Evolutionary conservation across 495 filamentous ascomycete species (phyloP).

Genomic region (Penicillium goetzii): DNA sequence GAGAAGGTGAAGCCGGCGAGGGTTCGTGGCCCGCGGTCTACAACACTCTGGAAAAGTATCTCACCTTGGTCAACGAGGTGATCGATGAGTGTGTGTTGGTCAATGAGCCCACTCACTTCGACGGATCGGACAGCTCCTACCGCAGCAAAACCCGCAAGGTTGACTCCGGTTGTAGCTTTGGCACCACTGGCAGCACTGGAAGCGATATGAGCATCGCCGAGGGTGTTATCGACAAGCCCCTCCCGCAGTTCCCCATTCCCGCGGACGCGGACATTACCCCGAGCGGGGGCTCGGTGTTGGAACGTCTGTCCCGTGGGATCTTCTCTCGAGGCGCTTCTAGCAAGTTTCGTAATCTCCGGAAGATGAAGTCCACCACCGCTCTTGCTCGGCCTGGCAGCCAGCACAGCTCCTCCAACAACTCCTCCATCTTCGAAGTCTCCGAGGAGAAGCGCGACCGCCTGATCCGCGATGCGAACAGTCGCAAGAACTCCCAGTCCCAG

Average conservation of each 20-base stretch:
- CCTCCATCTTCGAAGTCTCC: constrained; percentile 50
- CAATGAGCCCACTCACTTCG: constrained; percentile 50
- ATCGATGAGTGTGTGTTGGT: constrained; percentile 63
- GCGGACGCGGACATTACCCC: constrained; percentile 29
- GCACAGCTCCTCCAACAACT: constrained; percentile 32
- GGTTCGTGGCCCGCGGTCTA: constrained; percentile 62
- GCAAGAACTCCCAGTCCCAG: constrained; percentile 43
- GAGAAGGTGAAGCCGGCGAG: constrained; percentile 51
- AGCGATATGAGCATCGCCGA: constrained; percentile 36
- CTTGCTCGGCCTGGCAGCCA: constrained; percentile 37
- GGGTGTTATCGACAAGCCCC: constrained; percentile 48
- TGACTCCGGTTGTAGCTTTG: constrained; percentile 69
- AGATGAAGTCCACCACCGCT: constrained; percentile 54
- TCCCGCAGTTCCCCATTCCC: constrained; percentile 45
- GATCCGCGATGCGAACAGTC: constrained; percentile 50
- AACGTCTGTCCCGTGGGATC: constrained; percentile 62
- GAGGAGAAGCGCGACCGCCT: constrained; percentile 53
- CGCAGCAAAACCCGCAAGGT: constrained; percentile 56
- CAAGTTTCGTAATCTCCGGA: constrained; percentile 45
- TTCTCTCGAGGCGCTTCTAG: constrained; percentile 47
- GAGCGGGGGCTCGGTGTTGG: constrained; percentile 54
- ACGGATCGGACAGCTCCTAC: constrained; percentile 32
- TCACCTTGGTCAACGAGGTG: constrained; percentile 59
- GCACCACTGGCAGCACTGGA: constrained; percentile 37
- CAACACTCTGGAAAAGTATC: constrained; percentile 62